These are phyloP conservation scores for Candida pseudoviswanathii DNA, from an alignment of 1,139 yeast genomes.

Conservation along the genomic window DNA sequence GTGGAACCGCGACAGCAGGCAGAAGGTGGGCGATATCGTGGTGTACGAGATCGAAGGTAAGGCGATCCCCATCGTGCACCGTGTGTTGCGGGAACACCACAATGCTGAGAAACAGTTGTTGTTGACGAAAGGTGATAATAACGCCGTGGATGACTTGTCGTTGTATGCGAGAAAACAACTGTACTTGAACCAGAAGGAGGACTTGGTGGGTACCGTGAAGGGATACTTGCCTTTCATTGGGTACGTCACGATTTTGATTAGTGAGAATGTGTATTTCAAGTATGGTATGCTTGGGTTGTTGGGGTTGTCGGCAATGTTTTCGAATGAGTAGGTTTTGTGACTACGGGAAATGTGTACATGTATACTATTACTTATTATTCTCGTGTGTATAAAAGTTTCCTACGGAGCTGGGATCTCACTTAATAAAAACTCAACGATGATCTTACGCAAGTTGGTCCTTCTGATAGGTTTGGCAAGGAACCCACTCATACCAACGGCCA, in stretches of 20 bases:
- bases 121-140: constrained; percentile 95
- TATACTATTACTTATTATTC: background rate
- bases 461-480: constrained; percentile 86
- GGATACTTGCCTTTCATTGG: constrained; percentile 93
- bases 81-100: constrained; percentile 85
- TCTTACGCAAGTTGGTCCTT: constrained; percentile 62
- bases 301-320: constrained; percentile 57
- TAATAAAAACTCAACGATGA: constrained; percentile 43
- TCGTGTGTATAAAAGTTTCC: too few species aligned
- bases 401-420: constrained; percentile 18
- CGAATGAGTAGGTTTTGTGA: constrained; percentile 34
- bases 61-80: constrained; percentile 91
- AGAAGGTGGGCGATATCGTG: constrained; percentile 90
- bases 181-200: constrained; percentile 74
- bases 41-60: constrained; percentile 88
- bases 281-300: constrained; percentile 69
- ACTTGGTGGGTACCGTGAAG: constrained; percentile 86
- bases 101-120: constrained; percentile 63
- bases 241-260: constrained; percentile 84
- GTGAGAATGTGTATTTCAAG: constrained; percentile 84
- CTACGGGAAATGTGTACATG: background rate
- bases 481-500: constrained; percentile 84
- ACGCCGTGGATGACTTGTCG: constrained; percentile 86
- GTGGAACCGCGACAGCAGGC: constrained; percentile 76
- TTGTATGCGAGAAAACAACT: constrained; percentile 77